Base-by-base conservation (phyloP, 441 rosid genomes). In the Populus tomentosa region DNA sequence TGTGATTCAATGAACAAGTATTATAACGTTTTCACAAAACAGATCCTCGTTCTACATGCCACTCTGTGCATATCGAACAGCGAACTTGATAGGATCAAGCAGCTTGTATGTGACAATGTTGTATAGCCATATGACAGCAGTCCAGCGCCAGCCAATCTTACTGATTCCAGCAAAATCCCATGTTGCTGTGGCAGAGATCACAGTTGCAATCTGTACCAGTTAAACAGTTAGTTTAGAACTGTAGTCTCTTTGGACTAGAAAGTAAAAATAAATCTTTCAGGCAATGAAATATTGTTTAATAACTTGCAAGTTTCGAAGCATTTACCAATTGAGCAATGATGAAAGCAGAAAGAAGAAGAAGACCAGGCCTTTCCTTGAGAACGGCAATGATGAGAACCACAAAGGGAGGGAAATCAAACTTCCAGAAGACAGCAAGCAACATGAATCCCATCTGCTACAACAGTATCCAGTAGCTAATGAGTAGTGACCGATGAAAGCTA, bases 331-430 rank as follows among this genome's bases (percentile, higher is more conserved):
- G 97, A 62, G 99, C 99, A 59, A 81, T 6, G 18, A 84, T 0
- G 80, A 95, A 94, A 23, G 99, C 98, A 7, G 40, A 0, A 9
- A 88, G 10, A 59, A 95, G 83, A 26, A 86, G 82, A 64, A 82
- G 14, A 46, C 97, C 98, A 40, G 98, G 99, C 72, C 97, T 98
- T 32, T 95, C 98, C 84, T 95, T 95, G 59, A 95, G 84, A 76
- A 95, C 87, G 70, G 98, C 98, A 76, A 95, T 91, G 79, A 95
- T 95, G 86, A 95, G 85, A 85, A 93, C 91, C 97, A 95, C 88
- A 84, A 95, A 93, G 0, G 30, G 30, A 28, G 30, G 30, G 30
- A 28, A 28, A 28, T 28, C 30, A 28, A 28, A 28, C 30, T 28
- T 89, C 98, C 98, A 95, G 82, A 92, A 89, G 74, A 90, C 80